phyloP scores from a whole-genome alignment of 345 rosid species.

The Syzygium aqueum region DNA sequence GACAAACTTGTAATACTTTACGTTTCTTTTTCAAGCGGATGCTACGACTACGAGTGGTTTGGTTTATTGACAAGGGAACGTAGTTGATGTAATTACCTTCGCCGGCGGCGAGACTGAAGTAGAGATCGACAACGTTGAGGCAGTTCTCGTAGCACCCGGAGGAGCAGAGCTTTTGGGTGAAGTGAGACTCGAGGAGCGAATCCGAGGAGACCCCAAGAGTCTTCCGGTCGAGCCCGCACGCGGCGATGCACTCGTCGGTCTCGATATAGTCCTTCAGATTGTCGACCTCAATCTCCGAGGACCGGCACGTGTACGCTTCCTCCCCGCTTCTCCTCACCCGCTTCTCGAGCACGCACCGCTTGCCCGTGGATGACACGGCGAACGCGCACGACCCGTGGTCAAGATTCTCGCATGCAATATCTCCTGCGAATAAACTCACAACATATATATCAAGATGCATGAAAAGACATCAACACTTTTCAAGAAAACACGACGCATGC shows the following conservation, averaged over 20 bases:
- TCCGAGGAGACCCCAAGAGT: conserved; percentile 84
- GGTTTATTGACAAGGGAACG: not conserved
- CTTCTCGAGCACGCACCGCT: conserved; percentile 79
- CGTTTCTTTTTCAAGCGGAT: not conserved
- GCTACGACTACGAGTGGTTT: not conserved
- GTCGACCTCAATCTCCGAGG: conserved; percentile 72
- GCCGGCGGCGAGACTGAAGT: conserved; percentile 85
- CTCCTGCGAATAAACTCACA: conserved; percentile 10
- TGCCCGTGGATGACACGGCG: conserved; percentile 64
- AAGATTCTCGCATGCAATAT: conserved; percentile 56
- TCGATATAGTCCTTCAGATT: conserved; percentile 53
- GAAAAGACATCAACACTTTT: not conserved
- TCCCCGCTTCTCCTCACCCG: conserved; percentile 52
- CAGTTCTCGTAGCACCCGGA: conserved; percentile 61
- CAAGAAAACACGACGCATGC: not conserved
- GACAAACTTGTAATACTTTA: not conserved
- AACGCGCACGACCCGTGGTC: conserved; percentile 55
- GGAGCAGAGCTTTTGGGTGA: conserved; percentile 67
- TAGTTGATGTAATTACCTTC: conserved; percentile 42
- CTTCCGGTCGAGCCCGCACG: conserved; percentile 72
- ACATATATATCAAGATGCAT: not conserved
- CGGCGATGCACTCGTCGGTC: conserved; percentile 52
- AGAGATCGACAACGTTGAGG: conserved; percentile 77
- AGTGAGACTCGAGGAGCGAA: conserved; percentile 57
- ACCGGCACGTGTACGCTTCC: conserved; percentile 50